phyloP scores from a whole-genome alignment of 345 rosid genomes.

The Boechera stricta region DNA sequence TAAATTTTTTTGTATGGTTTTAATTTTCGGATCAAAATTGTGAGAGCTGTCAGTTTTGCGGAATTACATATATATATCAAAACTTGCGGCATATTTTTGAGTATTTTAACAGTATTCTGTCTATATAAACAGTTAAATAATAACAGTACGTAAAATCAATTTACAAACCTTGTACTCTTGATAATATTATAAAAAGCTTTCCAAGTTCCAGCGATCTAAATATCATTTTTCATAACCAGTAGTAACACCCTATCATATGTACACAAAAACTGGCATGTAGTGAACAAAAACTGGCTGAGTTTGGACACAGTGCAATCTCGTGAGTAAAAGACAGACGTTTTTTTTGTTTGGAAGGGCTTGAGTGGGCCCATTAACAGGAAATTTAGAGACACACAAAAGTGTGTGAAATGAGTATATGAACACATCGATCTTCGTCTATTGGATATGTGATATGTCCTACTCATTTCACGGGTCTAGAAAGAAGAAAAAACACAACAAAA shows the following conservation, averaged over 20 bases:
- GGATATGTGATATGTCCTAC: constrained; percentile 14
- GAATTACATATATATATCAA: too few relatives aligned
- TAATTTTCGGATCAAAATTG: too few relatives aligned
- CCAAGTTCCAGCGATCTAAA: constrained; percentile 5
- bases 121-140: too few relatives aligned
- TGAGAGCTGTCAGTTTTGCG: too few relatives aligned
- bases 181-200: neutral
- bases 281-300: neutral
- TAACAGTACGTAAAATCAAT: too few relatives aligned
- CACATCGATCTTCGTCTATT: neutral
- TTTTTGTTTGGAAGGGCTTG: neutral
- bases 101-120: too few relatives aligned
- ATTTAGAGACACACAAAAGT: neutral
- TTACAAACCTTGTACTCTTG: too few relatives aligned
- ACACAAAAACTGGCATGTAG: neutral
- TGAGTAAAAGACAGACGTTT: constrained; percentile 9
- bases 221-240: neutral
- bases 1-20: too few relatives aligned
- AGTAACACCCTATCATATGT: neutral
- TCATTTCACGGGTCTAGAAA: constrained; percentile 32
- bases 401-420: constrained; percentile 1
- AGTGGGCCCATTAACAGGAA: constrained; percentile 6
- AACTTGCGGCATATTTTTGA: too few relatives aligned
- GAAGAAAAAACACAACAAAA: constrained; percentile 7
- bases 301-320: constrained; percentile 31